These are phyloP conservation scores for Monosporascus sp. DNA, from an alignment of 2,329 filamentous ascomycete genomes.

Conservation along the genomic window DNA sequence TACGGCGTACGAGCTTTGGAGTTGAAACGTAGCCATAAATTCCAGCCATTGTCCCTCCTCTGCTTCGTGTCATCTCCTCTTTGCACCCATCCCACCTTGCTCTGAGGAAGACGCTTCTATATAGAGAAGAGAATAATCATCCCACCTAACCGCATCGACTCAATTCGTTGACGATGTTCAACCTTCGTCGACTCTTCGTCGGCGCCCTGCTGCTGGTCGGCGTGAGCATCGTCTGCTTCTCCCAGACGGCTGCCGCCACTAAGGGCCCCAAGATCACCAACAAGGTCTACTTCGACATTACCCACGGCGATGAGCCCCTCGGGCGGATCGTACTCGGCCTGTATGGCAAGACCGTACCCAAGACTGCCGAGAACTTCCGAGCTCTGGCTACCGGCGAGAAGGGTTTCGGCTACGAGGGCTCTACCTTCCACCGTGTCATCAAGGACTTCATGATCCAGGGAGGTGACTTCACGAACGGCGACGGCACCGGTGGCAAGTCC, in stretches of 20 bases:
- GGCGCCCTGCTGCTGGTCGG: constrained; percentile 72
- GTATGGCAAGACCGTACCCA: constrained; percentile 81
- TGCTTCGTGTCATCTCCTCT: neutral
- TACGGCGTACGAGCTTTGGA: neutral
- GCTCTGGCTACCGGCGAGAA: constrained; percentile 81
- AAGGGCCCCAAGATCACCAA: constrained; percentile 94
- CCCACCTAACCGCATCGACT: neutral
- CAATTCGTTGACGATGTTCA: constrained; percentile 58
- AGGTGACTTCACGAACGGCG: constrained; percentile 78
- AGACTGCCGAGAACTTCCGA: constrained; percentile 70
- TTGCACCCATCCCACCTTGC: neutral
- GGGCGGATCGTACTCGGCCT: constrained; percentile 77
- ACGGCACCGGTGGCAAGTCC: constrained; percentile 80
- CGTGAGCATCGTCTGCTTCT: constrained; percentile 68
- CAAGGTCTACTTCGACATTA: constrained; percentile 89
- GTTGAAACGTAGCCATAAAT: neutral
- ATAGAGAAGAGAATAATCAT: neutral
- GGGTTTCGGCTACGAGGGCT: constrained; percentile 78
- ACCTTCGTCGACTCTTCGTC: constrained; percentile 63
- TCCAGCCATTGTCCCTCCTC: neutral
- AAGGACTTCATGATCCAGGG: constrained; percentile 90
- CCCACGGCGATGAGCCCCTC: constrained; percentile 66
- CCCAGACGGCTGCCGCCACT: constrained; percentile 65
- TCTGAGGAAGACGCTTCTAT: neutral
- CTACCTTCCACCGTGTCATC: constrained; percentile 85